Evolutionary conservation across 495 filamentous ascomycete species (phyloP).

Genomic region (Neurospora sp.): DNA sequence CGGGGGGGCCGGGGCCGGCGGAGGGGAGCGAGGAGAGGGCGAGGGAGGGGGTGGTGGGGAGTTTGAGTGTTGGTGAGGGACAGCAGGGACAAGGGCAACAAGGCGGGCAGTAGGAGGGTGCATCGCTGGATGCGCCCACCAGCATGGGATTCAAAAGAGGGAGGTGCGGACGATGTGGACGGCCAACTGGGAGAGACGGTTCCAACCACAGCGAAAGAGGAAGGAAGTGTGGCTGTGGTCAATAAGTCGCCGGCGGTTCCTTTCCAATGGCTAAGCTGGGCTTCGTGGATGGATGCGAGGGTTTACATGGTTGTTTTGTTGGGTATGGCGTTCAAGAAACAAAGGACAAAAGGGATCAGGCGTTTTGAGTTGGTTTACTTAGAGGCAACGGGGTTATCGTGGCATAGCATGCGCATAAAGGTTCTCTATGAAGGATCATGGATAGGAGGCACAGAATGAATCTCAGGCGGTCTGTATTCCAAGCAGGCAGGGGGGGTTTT

Average conservation of each 20-base stretch:
- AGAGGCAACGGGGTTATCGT: not conserved
- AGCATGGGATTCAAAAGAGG: not conserved
- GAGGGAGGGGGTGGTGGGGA: not conserved
- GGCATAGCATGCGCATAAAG: not conserved
- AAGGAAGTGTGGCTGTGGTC: not conserved
- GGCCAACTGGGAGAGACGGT: not conserved
- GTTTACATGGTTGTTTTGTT: not conserved
- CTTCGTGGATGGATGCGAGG: not conserved
- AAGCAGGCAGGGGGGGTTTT: not conserved
- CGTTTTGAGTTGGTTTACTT: not conserved
- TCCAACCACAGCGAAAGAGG: not conserved
- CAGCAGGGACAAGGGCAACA: not conserved
- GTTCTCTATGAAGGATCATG: not conserved
- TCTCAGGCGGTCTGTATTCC: too few relatives aligned
- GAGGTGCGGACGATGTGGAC: not conserved
- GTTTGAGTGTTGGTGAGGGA: not conserved
- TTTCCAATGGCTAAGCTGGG: not conserved
- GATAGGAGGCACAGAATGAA: not conserved
- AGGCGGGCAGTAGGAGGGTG: not conserved
- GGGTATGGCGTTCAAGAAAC: not conserved
- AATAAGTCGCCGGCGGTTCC: not conserved
- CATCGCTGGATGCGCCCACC: not conserved
- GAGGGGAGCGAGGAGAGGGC: not conserved
- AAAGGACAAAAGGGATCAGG: not conserved
- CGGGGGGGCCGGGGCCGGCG: constrained; percentile 15